phyloP scores from a whole-genome alignment of 192 early-diverging fungal species.

The Linnemannia hyalina region DNA sequence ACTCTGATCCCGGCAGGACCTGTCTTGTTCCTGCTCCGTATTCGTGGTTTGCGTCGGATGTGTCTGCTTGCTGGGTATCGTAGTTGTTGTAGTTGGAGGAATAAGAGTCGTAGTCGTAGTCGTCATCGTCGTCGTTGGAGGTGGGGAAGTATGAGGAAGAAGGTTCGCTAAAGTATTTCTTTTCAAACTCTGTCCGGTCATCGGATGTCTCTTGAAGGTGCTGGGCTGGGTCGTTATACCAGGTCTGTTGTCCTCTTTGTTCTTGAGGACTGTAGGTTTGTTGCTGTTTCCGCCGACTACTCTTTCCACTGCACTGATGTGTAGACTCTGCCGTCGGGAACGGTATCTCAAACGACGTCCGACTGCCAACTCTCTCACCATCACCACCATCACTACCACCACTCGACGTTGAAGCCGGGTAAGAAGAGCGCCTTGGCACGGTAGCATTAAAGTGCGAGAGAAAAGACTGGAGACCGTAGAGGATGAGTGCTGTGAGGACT shows the following conservation, averaged over 20 bases:
- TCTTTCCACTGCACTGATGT: not conserved
- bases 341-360: not conserved
- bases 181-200: not conserved
- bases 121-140: not conserved
- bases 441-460: not conserved
- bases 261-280: not conserved
- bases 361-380: not conserved
- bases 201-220: not conserved
- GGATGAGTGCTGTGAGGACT: not conserved
- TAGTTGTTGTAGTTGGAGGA: not conserved
- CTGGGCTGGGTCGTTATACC: not conserved
- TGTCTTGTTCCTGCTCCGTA: no score
- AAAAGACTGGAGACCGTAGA: slow-evolving; percentile 1
- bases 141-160: not conserved
- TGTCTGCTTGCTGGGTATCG: not conserved
- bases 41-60: not conserved
- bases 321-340: not conserved
- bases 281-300: not conserved
- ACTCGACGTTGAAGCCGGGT: not conserved
- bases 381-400: no score
- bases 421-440: not conserved
- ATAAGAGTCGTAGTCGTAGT: not conserved
- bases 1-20: not conserved
- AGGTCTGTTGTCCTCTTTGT: not conserved
- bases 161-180: not conserved